Evolutionary conservation across 306 rosid species (phyloP), one percentile per base, ranked within the genome.

Genomic region (Trichosanthes cucumerina): DNA sequence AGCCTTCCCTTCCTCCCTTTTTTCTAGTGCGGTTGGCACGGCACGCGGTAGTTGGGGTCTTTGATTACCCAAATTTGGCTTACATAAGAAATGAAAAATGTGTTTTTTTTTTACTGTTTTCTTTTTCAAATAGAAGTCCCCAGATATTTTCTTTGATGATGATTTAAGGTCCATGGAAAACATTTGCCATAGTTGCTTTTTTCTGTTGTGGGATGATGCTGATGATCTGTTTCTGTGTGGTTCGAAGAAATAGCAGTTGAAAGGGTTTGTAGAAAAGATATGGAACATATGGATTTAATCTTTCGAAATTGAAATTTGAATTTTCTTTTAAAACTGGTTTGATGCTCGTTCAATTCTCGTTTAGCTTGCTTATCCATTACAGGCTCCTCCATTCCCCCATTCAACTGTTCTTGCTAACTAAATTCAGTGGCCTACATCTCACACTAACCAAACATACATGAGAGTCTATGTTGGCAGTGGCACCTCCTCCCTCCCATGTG

Each of bases 11-110:
- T n/a, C 6, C 13, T 9, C 69, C 71, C 14, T 16, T 49, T 49
- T 73, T 31, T 44, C 31, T 33, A 74, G 21, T 72, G 59, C 14
- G 77, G 77, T 74, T 74, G 60, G 78, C 59, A 24, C 47, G 21
- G 23, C 62, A 74, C 47, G 78, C 19, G 78, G 78, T 74, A 24
- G 78, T 74, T 74, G 62, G 31, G 8, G 43, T 47, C 77, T 72
- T 24, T 71, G 54, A 21, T 12, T 21, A 46, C 56, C 39, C 57
- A 71, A 73, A 15, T 73, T 47, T 24, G 43, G 60, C 12, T 73
- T 71, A 28, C 26, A 31, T 31, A 44, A 24, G 23, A 46, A 13
- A 26, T 28, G 12, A 4, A 47, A 28, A 15, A 26, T 72, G 77
- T 72, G 39, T 46, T 50, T 53, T 1, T 50, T 74, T 74, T 74